phyloP scores from a whole-genome alignment of 73 alveolate genomes.

The Paramecium sonneborni region DNA sequence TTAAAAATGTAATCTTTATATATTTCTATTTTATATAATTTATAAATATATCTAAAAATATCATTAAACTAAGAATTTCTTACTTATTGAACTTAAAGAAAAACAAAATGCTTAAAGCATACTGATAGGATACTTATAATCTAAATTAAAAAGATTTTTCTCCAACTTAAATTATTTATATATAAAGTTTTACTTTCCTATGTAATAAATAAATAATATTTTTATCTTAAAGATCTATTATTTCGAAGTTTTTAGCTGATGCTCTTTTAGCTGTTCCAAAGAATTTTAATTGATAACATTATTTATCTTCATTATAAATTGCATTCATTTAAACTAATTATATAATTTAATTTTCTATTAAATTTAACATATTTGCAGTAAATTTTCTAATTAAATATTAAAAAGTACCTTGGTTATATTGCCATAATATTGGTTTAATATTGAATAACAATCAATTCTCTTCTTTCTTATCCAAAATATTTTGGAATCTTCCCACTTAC shows the following conservation, averaged over 20 bases:
- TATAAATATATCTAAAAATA: not conserved
- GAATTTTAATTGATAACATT: conserved; percentile 57
- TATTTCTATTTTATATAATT: not conserved
- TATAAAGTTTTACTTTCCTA: conserved; percentile 2
- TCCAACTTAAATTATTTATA: conserved; percentile 45
- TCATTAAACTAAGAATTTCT: conserved; percentile 39
- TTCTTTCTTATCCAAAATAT: conserved; percentile 51
- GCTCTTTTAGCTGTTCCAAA: conserved; percentile 63
- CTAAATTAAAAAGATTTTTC: conserved; percentile 20
- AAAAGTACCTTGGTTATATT: conserved; percentile 21
- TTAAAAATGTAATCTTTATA: not conserved
- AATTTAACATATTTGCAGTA: conserved; percentile 28
- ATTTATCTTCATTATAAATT: conserved; percentile 43
- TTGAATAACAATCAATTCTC: not conserved
- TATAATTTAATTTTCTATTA: not conserved
- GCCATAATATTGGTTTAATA: conserved; percentile 69
- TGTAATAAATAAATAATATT: conserved; percentile 40
- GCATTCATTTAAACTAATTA: conserved; percentile 36
- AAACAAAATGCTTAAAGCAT: conserved; percentile 43
- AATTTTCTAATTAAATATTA: not conserved
- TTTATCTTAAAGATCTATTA: conserved; percentile 38
- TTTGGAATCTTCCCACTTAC: not conserved
- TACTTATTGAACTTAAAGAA: conserved; percentile 19
- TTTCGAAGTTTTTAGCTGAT: conserved; percentile 61
- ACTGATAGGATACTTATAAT: conserved; percentile 48